A percentile compares a stretch with the other conserved stretches of the same genome.
phyloP scores from a whole-genome alignment of 805 yeast species.

The Nakazawaea ambrosiae region DNA sequence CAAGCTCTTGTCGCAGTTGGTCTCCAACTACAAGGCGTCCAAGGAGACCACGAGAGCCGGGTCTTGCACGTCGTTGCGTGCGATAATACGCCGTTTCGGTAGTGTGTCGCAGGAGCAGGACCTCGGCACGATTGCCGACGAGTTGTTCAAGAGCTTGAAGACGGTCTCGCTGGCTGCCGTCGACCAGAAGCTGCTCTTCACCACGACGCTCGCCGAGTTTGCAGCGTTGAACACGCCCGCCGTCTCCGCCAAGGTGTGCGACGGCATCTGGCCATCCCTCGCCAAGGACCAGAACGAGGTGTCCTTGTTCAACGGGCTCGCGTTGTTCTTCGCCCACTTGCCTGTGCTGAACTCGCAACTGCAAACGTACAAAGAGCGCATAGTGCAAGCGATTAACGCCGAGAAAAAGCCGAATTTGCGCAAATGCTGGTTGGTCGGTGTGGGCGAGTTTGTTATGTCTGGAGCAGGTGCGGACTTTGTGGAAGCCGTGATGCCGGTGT shows the following conservation, averaged over 20 bases:
- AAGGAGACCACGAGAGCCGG: constrained; percentile 57
- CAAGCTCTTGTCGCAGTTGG: constrained; percentile 44
- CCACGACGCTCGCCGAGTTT: constrained; percentile 32
- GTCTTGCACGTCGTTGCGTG: constrained; percentile 29
- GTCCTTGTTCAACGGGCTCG: constrained; percentile 39
- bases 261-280: constrained; percentile 42
- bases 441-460: constrained; percentile 29
- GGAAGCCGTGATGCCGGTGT: background rate
- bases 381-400: background rate
- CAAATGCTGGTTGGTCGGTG: constrained; percentile 57
- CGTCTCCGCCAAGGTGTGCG: constrained; percentile 31
- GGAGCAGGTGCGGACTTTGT: background rate
- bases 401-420: constrained; percentile 44
- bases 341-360: background rate
- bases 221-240: constrained; percentile 17
- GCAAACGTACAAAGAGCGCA: background rate
- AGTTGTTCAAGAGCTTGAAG: constrained; percentile 51
- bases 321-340: constrained; percentile 56
- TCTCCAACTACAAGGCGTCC: constrained; percentile 58
- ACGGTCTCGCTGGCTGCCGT: constrained; percentile 45
- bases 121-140: constrained; percentile 36
- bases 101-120: constrained; percentile 17
- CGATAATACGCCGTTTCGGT: background rate
- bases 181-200: constrained; percentile 57
- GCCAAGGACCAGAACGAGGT: constrained; percentile 72